A percentile compares a stretch with the other conserved stretches of the same genome.
These are phyloP conservation scores for Microsporum ferrugineum DNA, from an alignment of 2,329 filamentous ascomycete species.

Conservation along the genomic window DNA sequence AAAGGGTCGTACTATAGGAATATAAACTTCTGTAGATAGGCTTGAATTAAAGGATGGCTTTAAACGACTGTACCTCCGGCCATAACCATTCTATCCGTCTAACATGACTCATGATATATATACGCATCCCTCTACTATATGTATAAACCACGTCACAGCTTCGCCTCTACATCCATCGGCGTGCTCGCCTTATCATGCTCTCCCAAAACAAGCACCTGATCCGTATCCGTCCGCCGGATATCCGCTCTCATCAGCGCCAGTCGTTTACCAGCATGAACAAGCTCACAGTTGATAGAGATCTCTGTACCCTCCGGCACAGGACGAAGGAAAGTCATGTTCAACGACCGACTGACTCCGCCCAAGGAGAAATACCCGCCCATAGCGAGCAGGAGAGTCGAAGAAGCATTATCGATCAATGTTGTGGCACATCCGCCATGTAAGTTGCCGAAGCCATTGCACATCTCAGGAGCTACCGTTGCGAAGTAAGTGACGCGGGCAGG, in stretches of 20 bases:
- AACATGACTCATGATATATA: background rate
- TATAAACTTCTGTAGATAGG: background rate
- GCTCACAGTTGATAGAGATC: slow-evolving; percentile 45
- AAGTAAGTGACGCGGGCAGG: slow-evolving; percentile 26
- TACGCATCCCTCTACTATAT: background rate
- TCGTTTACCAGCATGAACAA: slow-evolving; percentile 47
- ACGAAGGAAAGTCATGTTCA: slow-evolving; percentile 57
- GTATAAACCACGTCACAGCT: slow-evolving; percentile 8
- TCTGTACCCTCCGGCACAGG: slow-evolving; percentile 45
- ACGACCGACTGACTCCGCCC: slow-evolving; percentile 53
- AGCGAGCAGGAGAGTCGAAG: slow-evolving; percentile 47
- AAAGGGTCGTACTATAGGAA: slow-evolving; percentile 2
- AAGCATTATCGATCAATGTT: slow-evolving; percentile 57
- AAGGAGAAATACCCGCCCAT: slow-evolving; percentile 51
- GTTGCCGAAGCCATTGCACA: slow-evolving; percentile 87
- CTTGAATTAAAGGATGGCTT: background rate
- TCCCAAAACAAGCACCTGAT: slow-evolving; percentile 45
- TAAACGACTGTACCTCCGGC: background rate
- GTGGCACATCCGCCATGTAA: slow-evolving; percentile 71
- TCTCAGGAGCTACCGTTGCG: slow-evolving; percentile 61
- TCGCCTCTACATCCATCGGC: slow-evolving; percentile 15
- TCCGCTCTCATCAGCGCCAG: slow-evolving; percentile 44
- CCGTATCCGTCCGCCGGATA: slow-evolving; percentile 45
- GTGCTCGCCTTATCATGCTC: slow-evolving; percentile 56
- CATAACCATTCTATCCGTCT: background rate